These are phyloP conservation scores for Climacium dendroides DNA, from an alignment of 225 moss, liverwort and hornwort genomes.

Conservation along the genomic window DNA sequence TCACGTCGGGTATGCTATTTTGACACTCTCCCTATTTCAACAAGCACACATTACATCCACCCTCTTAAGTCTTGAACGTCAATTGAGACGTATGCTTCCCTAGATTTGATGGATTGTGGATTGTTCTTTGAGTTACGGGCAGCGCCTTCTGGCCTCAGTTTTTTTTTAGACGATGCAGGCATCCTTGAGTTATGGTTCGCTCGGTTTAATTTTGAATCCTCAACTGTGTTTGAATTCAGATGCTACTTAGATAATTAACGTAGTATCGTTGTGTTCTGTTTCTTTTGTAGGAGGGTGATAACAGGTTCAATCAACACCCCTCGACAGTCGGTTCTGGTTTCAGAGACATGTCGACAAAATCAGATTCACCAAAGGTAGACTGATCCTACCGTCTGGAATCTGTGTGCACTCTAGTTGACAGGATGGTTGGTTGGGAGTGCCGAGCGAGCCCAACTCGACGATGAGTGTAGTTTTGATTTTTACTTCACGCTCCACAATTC, in stretches of 20 bases:
- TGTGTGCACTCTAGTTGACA: not conserved
- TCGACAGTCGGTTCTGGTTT: conserved; percentile 25
- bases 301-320: conserved; percentile 18
- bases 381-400: not conserved
- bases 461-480: not conserved
- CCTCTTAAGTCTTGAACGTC: not conserved
- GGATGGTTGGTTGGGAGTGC: not conserved
- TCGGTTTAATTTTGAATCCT: not conserved
- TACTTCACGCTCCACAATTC: not conserved
- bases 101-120: not conserved
- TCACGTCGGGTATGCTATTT: conserved; percentile 60
- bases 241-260: not conserved
- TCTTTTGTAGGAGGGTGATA: conserved; percentile 52
- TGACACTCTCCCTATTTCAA: not conserved
- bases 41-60: not conserved
- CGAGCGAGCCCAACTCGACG: not conserved
- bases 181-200: not conserved
- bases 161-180: not conserved
- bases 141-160: not conserved
- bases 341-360: conserved; percentile 45
- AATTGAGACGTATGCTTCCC: not conserved
- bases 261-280: not conserved
- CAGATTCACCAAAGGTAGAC: conserved; percentile 61
- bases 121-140: not conserved
- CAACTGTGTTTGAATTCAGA: not conserved